phyloP scores from a whole-genome alignment of 768 basidiomycete genomes.

The Tricholoma terreum region DNA sequence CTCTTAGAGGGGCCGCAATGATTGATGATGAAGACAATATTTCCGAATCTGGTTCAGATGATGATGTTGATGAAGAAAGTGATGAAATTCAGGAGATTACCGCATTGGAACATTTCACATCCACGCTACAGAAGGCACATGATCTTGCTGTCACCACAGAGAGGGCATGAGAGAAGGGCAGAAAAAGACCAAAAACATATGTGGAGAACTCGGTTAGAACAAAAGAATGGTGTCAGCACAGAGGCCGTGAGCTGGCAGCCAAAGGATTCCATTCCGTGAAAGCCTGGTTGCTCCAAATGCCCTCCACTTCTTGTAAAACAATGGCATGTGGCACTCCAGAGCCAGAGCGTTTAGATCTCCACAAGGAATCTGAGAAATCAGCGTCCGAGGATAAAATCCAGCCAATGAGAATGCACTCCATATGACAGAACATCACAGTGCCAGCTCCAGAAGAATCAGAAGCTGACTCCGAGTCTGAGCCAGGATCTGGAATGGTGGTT shows the following conservation, averaged over 20 bases:
- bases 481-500: neutral
- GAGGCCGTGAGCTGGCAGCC: neutral
- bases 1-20: neutral
- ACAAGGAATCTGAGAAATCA: no score
- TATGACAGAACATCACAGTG: no score
- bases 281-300: neutral
- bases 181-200: slow-evolving; percentile 6
- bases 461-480: neutral
- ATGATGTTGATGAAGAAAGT: neutral
- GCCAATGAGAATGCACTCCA: no score
- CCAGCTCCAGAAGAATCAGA: neutral
- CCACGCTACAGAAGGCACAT: neutral
- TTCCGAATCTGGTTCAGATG: neutral
- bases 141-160: neutral
- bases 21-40: neutral
- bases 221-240: slow-evolving; percentile 1
- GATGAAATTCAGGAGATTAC: neutral
- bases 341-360: no score
- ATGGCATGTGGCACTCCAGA: no score
- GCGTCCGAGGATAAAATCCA: no score
- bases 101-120: neutral
- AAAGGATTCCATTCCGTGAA: slow-evolving; percentile 5
- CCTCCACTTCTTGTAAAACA: no score
- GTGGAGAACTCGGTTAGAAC: slow-evolving; percentile 10
- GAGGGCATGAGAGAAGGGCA: neutral